These are phyloP conservation scores for Iberis pinnata DNA, from an alignment of 345 rosid genomes.

Conservation along the genomic window DNA sequence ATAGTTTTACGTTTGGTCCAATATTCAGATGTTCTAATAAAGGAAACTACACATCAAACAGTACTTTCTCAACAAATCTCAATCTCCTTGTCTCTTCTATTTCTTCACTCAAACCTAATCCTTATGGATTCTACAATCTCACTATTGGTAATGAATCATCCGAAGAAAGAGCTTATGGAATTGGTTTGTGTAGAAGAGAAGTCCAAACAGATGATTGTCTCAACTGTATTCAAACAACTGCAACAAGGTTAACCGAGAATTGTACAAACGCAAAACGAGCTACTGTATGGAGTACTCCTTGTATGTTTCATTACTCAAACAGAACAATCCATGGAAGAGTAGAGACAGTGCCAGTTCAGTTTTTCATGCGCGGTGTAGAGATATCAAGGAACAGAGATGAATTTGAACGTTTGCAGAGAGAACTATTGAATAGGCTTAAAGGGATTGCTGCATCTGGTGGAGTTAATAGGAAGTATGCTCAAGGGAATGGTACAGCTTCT, in stretches of 20 bases:
- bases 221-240: constrained; percentile 29
- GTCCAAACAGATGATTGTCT: constrained; percentile 27
- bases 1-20: constrained; percentile 15
- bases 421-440: constrained; percentile 22
- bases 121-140: constrained; percentile 34
- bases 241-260: neutral
- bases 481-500: constrained; percentile 15
- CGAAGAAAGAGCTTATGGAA: constrained; percentile 28
- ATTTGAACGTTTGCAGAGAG: constrained; percentile 18
- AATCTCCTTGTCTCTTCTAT: constrained; percentile 24
- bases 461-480: constrained; percentile 38
- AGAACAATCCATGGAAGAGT: constrained; percentile 16
- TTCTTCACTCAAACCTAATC: constrained; percentile 5
- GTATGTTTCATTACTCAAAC: constrained; percentile 40
- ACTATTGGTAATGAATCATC: constrained; percentile 17
- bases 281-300: constrained; percentile 32
- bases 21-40: neutral
- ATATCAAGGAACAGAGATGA: constrained; percentile 19
- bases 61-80: constrained; percentile 20
- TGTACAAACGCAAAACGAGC: constrained; percentile 31
- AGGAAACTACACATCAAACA: constrained; percentile 25
- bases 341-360: constrained; percentile 6
- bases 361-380: neutral
- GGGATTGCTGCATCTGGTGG: constrained; percentile 27
- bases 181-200: constrained; percentile 41